Base-by-base conservation (phyloP, 495 filamentous ascomycete species). In the Symbiotaphrina buchneri region DNA sequence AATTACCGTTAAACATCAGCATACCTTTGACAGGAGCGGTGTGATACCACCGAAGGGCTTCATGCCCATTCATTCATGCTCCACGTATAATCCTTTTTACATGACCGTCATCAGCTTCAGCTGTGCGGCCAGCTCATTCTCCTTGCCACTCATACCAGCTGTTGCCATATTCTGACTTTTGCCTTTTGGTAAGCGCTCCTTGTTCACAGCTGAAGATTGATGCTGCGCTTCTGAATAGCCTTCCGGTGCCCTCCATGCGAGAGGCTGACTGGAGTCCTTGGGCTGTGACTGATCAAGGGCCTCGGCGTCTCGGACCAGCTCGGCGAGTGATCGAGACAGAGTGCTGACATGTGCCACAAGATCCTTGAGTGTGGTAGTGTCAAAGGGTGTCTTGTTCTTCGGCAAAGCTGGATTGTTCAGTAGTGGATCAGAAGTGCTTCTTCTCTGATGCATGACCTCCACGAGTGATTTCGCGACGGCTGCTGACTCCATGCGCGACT, bases 331-430 rank as follows among this genome's bases (percentile, higher is more conserved):
- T 36, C 77, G 68, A 6, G 65, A 75, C 15, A 92, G 63, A 8
- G 71, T 71, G 19, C 71, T 73, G 2, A 84, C 82, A 23, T 83
- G 74, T 35, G 78, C 70, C 11, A 94, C 83, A 28, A 94, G 59
- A 47, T 85, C 78, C 36, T 73, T 71, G 14, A 94, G 66, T 35
- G 79, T 90, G 20, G 74, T 80, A 6, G 82, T 92, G 45, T 92
- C 83, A 40, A 94, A 94, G 10, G 79, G 78, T 20, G 92, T 68
- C 47, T 90, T 90, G 38, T 74, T 74, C 26, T 67, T 52, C 7
- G 68, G 49, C 11, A 61, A 48, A 27, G 54, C 49, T 13, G 55
- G 40, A 11, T 58, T 45, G 20, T 48, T 31, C 23, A 59, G 36
- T 27, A 51, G 47, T 8, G 62, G 58, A 41, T 65, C 57, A 6